Base-by-base conservation (phyloP, 2,329 filamentous ascomycete species). In the Penicillium sp. region DNA sequence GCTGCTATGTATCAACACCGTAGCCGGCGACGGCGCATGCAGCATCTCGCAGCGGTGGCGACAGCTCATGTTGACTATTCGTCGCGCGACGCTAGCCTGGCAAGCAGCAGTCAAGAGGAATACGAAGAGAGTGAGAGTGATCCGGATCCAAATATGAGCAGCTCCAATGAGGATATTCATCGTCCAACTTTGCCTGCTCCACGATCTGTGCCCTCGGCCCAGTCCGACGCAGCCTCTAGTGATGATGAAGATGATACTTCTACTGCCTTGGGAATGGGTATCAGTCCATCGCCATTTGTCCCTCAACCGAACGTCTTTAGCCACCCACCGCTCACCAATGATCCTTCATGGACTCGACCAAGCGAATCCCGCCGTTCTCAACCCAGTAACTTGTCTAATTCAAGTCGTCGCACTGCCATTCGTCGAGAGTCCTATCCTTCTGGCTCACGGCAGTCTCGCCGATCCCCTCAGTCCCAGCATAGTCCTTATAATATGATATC, bases 111-210 rank as follows among this genome's bases (percentile, higher is more conserved):
- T 69, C 92, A 96, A 72, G 93, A 96, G 66, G 93, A 96, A 77
- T 96, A 96, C 68, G 92, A 96, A 33, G 92, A 96, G 78, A 96
- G 90, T 61, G 92, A 96, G 73, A 96, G 85, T 75, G 93, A 96
- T 61, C 92, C 92, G 43, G 93, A 96, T 67, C 85, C 83, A 54
- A 80, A 86, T 50, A 79, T 88, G 77, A 85, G 82, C 56, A 87
- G 84, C 58, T 88, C 86, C 4, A 87, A 84, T 61, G 85, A 88
- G 69, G 84, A 82, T 43, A 72, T 85, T 25, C 67, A 71, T 52
- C 67, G 60, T n/a, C 67, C 61, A 21, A 58, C 65, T 6, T 62
- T 66, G 10, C 67, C 57, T 7, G 50, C 64, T 50, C 61, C 69
- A 19, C 53, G 68, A 13, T 60, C 70, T 31, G 39, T 62, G 1